A percentile compares a stretch with the other conserved stretches of the same genome.
These are phyloP conservation scores for Hypoxylon lienhwacheense DNA, from an alignment of 495 filamentous ascomycete species.

Conservation along the genomic window DNA sequence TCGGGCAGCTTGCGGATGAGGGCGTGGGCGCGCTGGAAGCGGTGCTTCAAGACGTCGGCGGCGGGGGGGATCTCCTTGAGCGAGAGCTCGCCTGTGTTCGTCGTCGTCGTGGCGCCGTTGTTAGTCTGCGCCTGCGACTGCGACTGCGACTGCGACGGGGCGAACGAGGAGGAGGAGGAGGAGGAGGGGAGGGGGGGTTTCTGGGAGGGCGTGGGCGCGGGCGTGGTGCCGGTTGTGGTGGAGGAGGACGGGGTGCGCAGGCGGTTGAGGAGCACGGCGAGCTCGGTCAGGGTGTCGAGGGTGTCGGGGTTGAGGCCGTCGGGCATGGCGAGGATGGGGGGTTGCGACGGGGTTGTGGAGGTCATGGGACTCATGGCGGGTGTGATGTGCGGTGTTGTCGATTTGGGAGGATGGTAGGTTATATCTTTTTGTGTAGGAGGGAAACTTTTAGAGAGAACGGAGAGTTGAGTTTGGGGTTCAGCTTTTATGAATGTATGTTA, in stretches of 20 bases:
- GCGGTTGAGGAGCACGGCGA: constrained; percentile 74
- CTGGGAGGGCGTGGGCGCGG: constrained; percentile 19
- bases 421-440: not conserved
- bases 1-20: constrained; percentile 73
- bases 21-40: constrained; percentile 73
- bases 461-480: not conserved
- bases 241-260: constrained; percentile 55
- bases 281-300: constrained; percentile 82
- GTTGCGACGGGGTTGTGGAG: constrained; percentile 34
- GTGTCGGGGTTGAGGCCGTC: constrained; percentile 60
- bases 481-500: too few species aligned
- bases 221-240: constrained; percentile 9
- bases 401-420: not conserved
- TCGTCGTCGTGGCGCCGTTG: constrained; percentile 31
- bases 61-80: constrained; percentile 78
- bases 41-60: constrained; percentile 73
- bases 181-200: constrained; percentile 15
- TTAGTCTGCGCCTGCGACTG: constrained; percentile 31
- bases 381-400: not conserved
- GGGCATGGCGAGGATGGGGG: constrained; percentile 42
- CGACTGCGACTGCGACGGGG: constrained; percentile 39
- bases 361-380: constrained; percentile 38
- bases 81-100: constrained; percentile 50
- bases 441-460: not conserved
- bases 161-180: constrained; percentile 19